Evolutionary conservation across 805 yeast genomes (phyloP), one percentile per base, ranked within the genome.

Genomic region (Candida orba): DNA sequence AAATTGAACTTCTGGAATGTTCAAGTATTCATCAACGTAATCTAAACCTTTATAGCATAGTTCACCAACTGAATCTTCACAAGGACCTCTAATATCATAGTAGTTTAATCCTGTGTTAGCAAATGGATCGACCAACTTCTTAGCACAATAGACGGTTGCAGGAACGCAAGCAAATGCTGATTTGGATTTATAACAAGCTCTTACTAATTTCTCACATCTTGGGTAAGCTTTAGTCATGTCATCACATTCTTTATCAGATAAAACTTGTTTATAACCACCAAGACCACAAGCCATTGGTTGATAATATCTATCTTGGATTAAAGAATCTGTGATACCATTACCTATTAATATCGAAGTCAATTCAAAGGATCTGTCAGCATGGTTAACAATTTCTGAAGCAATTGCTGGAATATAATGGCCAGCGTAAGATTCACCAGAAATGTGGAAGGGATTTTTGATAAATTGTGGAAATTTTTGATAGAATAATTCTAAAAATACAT

Each of bases 251-350:
- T 75, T 79, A n/a, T 79, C 80, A 15, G 75, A 68, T 50, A 88
- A 69, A 3, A 88, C 88, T 15, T 90, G 69, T 17, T 81, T 81
- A 56, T 79, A 79, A 6, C 96, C 96, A 51, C 96, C 95, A 52
- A 74, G 62, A 42, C 95, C 93, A 65, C 98, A 91, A 4, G 95
- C 95, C 97, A 91, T 90, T 51, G 95, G 95, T 63, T 83, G 78
- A 60, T 87, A 89, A 63, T 80, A 79, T 46, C 75, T 75, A 58
- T 83, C 81, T 70, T 89, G 96, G 37, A 76, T 73, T 46, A 83
- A 68, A 4, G 95, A 84, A 62, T 88, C 95, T 31, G 95, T 87
- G 53, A 90, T 76, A 42, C 98, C 97, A 62, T 90, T 90, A 49
- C 98, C 98, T 57, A 90, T 90, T 60, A 91, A 59, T 17, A 90